Conservation (phyloP, 2,329 filamentous ascomycete species). For the Lomentospora prolificans region DNA sequence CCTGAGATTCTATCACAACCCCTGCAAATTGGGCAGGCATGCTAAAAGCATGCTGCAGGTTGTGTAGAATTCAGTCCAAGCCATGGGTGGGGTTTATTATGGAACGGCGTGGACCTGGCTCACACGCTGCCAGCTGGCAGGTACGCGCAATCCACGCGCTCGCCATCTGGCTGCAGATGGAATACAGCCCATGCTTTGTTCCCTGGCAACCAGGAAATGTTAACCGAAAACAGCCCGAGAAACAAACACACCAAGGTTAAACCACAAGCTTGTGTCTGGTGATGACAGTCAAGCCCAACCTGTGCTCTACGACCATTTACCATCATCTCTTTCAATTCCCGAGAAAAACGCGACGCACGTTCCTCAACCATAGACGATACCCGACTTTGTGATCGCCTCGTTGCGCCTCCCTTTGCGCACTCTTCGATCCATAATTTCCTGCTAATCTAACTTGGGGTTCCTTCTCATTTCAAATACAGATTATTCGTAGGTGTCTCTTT, state of each 20-base stretch:
- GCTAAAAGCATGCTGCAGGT: no score
- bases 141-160: background rate
- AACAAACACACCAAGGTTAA: slow-evolving; percentile 6
- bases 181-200: background rate
- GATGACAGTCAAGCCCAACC: slow-evolving; percentile 1
- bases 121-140: background rate
- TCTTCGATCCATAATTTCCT: background rate
- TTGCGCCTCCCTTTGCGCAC: background rate
- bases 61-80: no score
- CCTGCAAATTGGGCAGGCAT: no score
- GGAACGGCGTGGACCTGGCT: background rate
- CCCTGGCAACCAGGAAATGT: slow-evolving; percentile 5
- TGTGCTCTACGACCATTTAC: background rate
- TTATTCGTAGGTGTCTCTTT: background rate
- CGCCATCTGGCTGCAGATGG: background rate
- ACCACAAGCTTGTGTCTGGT: background rate
- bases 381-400: background rate
- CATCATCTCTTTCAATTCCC: no score
- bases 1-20: no score
- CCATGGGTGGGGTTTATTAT: no score
- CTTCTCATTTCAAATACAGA: background rate
- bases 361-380: no score
- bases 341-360: no score
- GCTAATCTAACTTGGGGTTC: background rate
- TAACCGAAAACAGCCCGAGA: slow-evolving; percentile 6